These are phyloP conservation scores for Mycena capillaripes DNA, from an alignment of 768 basidiomycete genomes.

Conservation along the genomic window DNA sequence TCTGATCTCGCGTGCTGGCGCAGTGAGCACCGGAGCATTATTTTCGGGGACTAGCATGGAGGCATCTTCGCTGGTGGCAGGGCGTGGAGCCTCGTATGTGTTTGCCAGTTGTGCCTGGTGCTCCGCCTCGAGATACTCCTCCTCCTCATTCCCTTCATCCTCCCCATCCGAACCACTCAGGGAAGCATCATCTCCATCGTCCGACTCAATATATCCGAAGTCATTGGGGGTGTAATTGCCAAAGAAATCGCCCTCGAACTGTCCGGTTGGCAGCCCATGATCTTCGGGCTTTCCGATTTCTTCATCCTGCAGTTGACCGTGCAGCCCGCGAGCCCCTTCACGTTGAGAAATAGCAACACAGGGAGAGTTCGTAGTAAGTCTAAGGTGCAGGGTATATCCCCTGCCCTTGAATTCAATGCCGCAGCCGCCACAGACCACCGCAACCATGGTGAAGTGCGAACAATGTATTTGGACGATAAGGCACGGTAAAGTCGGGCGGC, in stretches of 20 bases:
- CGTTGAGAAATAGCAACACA: background rate
- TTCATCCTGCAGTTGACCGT: background rate
- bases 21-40: background rate
- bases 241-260: background rate
- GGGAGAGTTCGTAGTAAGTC: background rate
- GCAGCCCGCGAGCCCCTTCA: background rate
- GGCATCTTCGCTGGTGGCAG: background rate
- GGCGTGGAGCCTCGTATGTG: background rate
- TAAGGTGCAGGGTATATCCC: background rate
- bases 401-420: background rate
- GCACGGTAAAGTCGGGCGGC: background rate
- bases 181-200: background rate
- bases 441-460: background rate
- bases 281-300: background rate
- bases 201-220: background rate
- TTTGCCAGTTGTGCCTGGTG: background rate
- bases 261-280: background rate
- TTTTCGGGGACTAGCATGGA: background rate
- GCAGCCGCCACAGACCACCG: background rate
- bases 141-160: background rate
- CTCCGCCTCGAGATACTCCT: background rate
- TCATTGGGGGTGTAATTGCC: background rate
- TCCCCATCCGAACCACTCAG: too few relatives aligned
- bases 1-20: background rate
- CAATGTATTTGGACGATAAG: too few relatives aligned